Conservation (phyloP, 129 eudicot genomes). For the Lonicera japonica region DNA sequence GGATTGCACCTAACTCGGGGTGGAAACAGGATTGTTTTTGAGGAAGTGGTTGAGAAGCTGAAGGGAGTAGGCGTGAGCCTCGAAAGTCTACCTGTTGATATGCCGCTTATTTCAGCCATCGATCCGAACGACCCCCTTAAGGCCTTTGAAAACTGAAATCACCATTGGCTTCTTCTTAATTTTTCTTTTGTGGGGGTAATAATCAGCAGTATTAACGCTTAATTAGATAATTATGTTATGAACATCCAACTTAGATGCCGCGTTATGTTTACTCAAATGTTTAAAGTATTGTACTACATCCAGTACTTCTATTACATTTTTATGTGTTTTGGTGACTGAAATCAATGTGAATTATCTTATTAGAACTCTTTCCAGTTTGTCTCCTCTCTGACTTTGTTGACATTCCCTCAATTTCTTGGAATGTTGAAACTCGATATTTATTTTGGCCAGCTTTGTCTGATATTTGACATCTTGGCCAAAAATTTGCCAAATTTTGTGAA, state of each 20-base stretch:
- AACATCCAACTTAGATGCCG: neutral
- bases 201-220: too few relatives aligned
- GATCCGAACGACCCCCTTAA: slow-evolving; percentile 56
- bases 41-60: slow-evolving; percentile 40
- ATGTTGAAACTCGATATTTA: too few relatives aligned
- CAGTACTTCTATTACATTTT: neutral
- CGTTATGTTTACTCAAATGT: slow-evolving; percentile 2
- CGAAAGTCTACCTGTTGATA: slow-evolving; percentile 46
- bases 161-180: neutral
- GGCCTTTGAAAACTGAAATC: slow-evolving; percentile 32
- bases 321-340: neutral
- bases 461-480: too few relatives aligned
- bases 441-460: too few relatives aligned
- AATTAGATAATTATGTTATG: neutral
- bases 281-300: neutral
- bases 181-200: neutral
- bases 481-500: too few relatives aligned
- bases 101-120: slow-evolving; percentile 41
- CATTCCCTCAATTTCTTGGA: too few relatives aligned
- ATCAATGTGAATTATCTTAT: too few relatives aligned
- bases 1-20: slow-evolving; percentile 56
- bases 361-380: too few relatives aligned
- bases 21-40: slow-evolving; percentile 57
- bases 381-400: too few relatives aligned
- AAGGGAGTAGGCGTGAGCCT: slow-evolving; percentile 30